Percentiles rank a stretch among this genome's conserved stretches.
Conservation (phyloP, 164 flowering plant species). For the Aristolochia contorta region DNA sequence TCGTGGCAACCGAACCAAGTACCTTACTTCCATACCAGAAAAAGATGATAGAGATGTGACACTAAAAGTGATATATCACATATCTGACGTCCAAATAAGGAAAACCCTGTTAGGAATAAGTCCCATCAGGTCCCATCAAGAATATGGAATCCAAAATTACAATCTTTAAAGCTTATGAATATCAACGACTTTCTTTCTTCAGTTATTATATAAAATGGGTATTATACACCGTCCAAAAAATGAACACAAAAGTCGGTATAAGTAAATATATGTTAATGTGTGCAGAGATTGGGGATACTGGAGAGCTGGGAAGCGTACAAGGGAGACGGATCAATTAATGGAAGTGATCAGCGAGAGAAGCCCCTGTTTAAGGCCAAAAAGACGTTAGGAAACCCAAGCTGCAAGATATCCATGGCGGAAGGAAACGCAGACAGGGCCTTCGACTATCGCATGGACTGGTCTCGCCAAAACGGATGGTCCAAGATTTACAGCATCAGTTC, state of each 20-base stretch:
- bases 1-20: no score
- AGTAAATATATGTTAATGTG: no score
- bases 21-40: no score
- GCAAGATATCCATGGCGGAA: constrained; percentile 10
- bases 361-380: constrained; percentile 12
- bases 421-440: constrained; percentile 3
- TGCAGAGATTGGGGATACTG: constrained; percentile 8
- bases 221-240: neutral
- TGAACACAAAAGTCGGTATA: no score
- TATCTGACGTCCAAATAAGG: no score
- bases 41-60: no score
- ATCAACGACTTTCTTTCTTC: no score
- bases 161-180: neutral
- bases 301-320: constrained; percentile 19
- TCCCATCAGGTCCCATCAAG: no score
- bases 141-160: no score
- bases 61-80: no score
- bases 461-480: constrained; percentile 7
- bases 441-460: constrained; percentile 12
- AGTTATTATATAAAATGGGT: no score
- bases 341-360: constrained; percentile 2
- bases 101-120: no score
- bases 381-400: constrained; percentile 11
- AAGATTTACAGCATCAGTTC: constrained; percentile 9
- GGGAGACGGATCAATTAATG: constrained; percentile 6